Percentiles rank a stretch among this genome's conserved stretches.
phyloP scores from a whole-genome alignment of 202 grass and related monocot species.

The Musa balbisiana region DNA sequence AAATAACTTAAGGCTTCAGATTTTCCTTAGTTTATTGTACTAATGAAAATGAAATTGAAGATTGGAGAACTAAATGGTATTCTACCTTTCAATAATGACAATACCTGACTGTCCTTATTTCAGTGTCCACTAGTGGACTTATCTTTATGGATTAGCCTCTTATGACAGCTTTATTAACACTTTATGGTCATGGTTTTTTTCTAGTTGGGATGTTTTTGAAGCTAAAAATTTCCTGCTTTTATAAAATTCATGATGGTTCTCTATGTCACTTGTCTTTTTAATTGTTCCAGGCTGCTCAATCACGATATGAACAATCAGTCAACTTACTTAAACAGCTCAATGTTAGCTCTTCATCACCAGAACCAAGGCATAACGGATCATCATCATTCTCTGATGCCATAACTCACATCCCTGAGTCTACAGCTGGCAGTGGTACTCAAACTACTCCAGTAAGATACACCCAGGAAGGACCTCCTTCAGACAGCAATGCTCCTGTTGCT shows the following conservation, averaged over 20 bases:
- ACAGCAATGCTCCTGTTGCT: slow-evolving; percentile 8
- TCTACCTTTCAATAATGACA: too few species aligned
- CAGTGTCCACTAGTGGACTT: too few species aligned
- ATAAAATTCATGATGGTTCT: neutral
- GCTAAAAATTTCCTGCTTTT: too few species aligned
- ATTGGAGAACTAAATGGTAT: too few species aligned
- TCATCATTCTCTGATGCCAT: slow-evolving; percentile 24
- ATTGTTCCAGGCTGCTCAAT: slow-evolving; percentile 51
- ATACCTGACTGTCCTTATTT: too few species aligned
- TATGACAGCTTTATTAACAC: neutral
- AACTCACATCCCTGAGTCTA: slow-evolving; percentile 22
- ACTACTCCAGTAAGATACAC: slow-evolving; percentile 31
- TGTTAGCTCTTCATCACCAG: slow-evolving; percentile 22
- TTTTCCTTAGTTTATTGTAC: too few species aligned
- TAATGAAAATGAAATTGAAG: too few species aligned
- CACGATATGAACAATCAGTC: slow-evolving; percentile 45
- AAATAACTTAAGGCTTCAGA: too few species aligned
- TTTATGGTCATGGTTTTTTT: neutral
- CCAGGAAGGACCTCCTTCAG: slow-evolving; percentile 23
- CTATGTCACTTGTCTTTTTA: neutral
- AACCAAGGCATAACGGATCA: slow-evolving; percentile 26
- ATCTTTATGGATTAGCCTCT: neutral
- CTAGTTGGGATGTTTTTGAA: too few species aligned
- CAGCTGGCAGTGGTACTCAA: slow-evolving; percentile 22
- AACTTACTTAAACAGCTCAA: slow-evolving; percentile 35